These are phyloP conservation scores for Eucalyptus sp. DNA, from an alignment of 345 rosid genomes.

Conservation along the genomic window DNA sequence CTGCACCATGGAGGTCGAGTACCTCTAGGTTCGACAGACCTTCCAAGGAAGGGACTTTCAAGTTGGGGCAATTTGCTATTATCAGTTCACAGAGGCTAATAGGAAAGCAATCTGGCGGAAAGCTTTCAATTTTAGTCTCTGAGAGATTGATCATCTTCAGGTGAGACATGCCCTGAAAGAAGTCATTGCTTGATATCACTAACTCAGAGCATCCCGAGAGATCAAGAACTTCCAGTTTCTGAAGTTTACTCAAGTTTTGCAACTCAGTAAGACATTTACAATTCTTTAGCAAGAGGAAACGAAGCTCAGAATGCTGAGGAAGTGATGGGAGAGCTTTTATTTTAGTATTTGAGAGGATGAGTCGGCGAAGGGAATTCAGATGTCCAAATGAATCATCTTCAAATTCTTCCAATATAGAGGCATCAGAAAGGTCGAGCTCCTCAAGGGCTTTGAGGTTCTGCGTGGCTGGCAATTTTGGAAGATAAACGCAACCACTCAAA, in stretches of 20 bases:
- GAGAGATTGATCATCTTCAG: neutral
- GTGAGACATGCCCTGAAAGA: neutral
- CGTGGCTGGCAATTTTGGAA: neutral
- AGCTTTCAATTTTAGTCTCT: neutral
- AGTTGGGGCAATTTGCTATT: neutral
- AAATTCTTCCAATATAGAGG: rapidly evolving
- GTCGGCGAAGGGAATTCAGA: rapidly evolving
- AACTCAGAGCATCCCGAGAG: neutral
- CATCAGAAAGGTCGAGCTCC: neutral
- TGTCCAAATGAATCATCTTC: neutral
- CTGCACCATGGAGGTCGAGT: neutral
- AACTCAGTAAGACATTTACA: neutral
- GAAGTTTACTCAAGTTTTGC: neutral
- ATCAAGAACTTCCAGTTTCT: neutral
- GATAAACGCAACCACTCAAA: rapidly evolving
- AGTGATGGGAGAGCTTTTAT: neutral
- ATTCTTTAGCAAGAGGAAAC: neutral
- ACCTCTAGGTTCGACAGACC: rapidly evolving
- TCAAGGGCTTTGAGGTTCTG: rapidly evolving
- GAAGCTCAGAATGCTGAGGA: neutral
- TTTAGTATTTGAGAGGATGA: neutral
- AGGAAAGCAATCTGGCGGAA: neutral
- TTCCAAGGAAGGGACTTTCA: rapidly evolving
- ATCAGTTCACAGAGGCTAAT: neutral
- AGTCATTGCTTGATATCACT: neutral